Evolutionary conservation across 768 basidiomycete species (phyloP), one percentile per base, ranked within the genome.

Genomic region (Termitomyces sp.): DNA sequence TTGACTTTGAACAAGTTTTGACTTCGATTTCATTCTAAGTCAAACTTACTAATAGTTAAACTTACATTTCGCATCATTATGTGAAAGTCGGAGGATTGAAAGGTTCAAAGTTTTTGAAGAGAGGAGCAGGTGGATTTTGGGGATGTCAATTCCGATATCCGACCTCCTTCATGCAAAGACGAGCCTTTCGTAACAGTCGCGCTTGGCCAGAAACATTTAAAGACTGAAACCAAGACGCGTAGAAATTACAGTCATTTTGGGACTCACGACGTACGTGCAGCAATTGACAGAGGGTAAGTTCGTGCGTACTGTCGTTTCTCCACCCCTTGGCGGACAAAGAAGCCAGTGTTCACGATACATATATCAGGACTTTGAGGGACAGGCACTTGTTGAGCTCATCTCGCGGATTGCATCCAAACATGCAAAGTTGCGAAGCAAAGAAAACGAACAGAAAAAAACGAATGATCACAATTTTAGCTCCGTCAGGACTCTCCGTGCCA

Each of bases 401-500:
- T 68, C 77, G 10, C 74, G 75, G 16, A 62, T 32, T 32, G 10
- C 55, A 35, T 38, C 14, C 38, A 38, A 13, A 6, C 10, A 38
- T 38, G 14, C 38, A 5, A 38, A 12, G 23, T 38, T 12, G 13
- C 36, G 5, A 23, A 23, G 23, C 23, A 23, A 23, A 5, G 16
- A 41, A n/a, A n/a, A 41, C 3, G 8, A n/a, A n/a, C 2, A 16
- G 14, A 40, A 40, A 36, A 16, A 38, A 5, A 5, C 5, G 16
- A 12, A 16, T 16, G 16, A 12, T 83, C 75, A 93, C 79, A 94
- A 75, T 74, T 93, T 93, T 70, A 94, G 80, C 71, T 94, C 92
- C 41, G 91, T 94, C 65, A 94, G 74, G 43, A 94, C 92, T 60
- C 91, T 81, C 64, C 91, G 81, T 23, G 92, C 95, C 43, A 98